Evolutionary conservation across 2,329 filamentous ascomycete genomes (phyloP).

Genomic region (Lizonia empirigonia): DNA sequence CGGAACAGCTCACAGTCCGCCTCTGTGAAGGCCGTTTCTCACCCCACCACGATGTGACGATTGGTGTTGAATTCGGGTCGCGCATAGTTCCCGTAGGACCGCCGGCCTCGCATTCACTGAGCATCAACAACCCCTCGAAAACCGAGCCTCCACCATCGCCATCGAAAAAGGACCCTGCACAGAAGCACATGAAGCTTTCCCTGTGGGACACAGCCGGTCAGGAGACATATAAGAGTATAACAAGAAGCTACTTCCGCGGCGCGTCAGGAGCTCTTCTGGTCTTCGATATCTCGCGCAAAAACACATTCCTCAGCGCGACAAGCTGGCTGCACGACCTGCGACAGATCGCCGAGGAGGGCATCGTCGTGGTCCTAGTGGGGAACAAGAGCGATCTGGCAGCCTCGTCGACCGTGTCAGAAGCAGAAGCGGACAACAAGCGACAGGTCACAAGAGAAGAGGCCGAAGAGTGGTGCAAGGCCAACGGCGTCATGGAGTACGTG

Average conservation of each 20-base stretch:
- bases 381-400: constrained; percentile 87
- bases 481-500: constrained; percentile 90
- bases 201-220: constrained; percentile 97
- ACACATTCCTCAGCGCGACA: constrained; percentile 86
- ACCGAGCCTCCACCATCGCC: constrained; percentile 20
- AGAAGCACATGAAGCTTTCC: constrained; percentile 88
- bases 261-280: constrained; percentile 80
- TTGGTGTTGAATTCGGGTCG: constrained; percentile 94
- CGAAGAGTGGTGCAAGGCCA: constrained; percentile 83
- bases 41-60: constrained; percentile 93
- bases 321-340: constrained; percentile 93
- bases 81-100: constrained; percentile 90
- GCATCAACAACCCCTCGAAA: constrained; percentile 57
- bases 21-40: constrained; percentile 97
- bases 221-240: constrained; percentile 97
- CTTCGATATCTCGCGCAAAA: constrained; percentile 87
- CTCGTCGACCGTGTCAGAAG: constrained; percentile 47
- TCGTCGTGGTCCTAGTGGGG: constrained; percentile 91
- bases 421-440: constrained; percentile 64
- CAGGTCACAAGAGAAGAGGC: constrained; percentile 85
- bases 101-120: constrained; percentile 68
- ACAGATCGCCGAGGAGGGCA: constrained; percentile 93
- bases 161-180: constrained; percentile 46
- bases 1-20: constrained; percentile 79
- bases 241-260: constrained; percentile 89